Evolutionary conservation across 768 basidiomycete genomes (phyloP), one percentile per base, ranked within the genome.

Genomic region (Phaeotremella skinneri): DNA sequence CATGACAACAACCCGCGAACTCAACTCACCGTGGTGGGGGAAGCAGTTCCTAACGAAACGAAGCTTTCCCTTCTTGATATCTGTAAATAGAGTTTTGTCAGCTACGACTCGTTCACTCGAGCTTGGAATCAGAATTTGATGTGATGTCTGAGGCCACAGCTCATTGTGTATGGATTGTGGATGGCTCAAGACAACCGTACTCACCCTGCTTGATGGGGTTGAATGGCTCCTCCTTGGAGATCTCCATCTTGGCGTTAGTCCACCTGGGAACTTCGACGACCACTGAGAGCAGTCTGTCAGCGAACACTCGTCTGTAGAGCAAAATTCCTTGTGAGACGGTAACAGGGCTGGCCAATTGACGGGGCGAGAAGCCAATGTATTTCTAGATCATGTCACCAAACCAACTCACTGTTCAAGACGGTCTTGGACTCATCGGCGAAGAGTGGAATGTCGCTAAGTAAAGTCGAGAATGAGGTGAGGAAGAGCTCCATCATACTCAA

Each of bases 231-330:
- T 96, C 92, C 80, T 96, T 99, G 79, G 84, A 94, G 79, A 96
- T 96, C 81, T 99, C 96, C 88, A 98, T 89, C 84, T 99, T 98
- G 54, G 96, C 96, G 82, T 99, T 97, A 79, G 93, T 96, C 96
- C 96, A 99, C 73, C 96, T 89, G 49, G 96, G 96, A 23, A 78
- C 77, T 61, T 76, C 75, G 57, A 76, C 75, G 52, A 76, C 56
- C 75, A 76, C 73, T 74, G 39, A 2, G 5, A 42, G 47, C 1
- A 7, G 34, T 37, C 7, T 7, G 17, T 37, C 9, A 37, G 9
- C 34, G 34, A 37, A 37, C 34, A n/a, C n/a, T n/a, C n/a, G n/a
- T n/a, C n/a, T n/a, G n/a, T n/a, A n/a, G n/a, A n/a, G n/a, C n/a
- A n/a, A 43, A 16, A 17, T 5, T 43, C 48, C 13, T 16, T 49